Base-by-base conservation (phyloP, 2,329 filamentous ascomycete genomes). In the Xylariaceae sp. region DNA sequence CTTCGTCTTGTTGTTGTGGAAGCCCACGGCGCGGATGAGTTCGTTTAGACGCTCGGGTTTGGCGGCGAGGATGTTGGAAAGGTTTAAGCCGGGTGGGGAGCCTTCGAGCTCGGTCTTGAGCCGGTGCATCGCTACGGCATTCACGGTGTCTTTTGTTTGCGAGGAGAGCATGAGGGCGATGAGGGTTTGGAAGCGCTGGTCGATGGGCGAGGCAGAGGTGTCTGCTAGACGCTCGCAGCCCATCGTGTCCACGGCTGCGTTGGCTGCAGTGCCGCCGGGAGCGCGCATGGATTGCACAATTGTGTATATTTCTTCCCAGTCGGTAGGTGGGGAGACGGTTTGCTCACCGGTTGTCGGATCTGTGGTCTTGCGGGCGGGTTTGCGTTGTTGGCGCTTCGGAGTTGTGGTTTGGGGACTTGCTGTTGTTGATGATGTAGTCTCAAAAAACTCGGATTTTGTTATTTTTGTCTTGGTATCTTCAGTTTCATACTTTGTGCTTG, bases 161-260 rank as follows among this genome's bases (percentile, higher is more conserved):
- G 85, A 89, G 27, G 86, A 92, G 25, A 96, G 77, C 91, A 96
- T 95, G 51, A 96, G 74, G 12, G 90, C 81, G 32, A 95, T 76
- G 22, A 96, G 78, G 3, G 88, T 95, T 60, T 96, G 91, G 58
- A 94, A 91, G 6, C 91, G 79, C 62, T 82, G 82, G 60, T 80
- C 77, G 47, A 68, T 72, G 21, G 72, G 63, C 46, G 68, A 73
- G 10, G 76, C 74, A 2, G 57, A 65, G 14, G 68, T 64, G 38
- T 75, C 69, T 3, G 86, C 87, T 8, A 93, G 74, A 6, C 80
- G 79, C 67, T 90, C 90, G 67, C 93, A 98, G 10, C 93, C 93
- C 91, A 97, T 96, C 0, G 92, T 97, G 65, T 98, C 93, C 10
- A 98, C 93, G 0, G 92, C 87, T 1, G 93, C 93, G 77, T 86